Percentiles rank a stretch among this genome's conserved stretches.
These are phyloP conservation scores for Triglochin maritima DNA, from an alignment of 106 monocot genomes.

Conservation along the genomic window DNA sequence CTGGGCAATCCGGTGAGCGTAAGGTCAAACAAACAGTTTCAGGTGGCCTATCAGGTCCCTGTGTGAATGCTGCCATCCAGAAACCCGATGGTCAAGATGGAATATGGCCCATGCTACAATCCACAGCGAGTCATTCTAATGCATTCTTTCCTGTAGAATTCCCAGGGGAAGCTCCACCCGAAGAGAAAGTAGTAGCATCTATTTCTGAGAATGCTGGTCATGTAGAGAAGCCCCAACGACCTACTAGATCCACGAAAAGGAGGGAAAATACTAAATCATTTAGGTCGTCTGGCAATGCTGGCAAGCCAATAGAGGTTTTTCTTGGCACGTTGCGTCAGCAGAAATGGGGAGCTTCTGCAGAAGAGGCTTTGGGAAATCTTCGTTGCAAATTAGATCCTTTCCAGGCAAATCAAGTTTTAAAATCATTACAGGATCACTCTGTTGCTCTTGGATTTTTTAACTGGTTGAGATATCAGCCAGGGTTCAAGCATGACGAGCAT, in stretches of 20 bases:
- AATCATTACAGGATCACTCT: constrained; percentile 59
- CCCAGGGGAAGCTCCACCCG: constrained; percentile 7
- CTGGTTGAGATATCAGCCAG: constrained; percentile 77
- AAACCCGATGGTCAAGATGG: background rate
- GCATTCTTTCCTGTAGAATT: constrained; percentile 11
- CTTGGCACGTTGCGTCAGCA: constrained; percentile 48
- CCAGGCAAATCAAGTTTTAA: constrained; percentile 92
- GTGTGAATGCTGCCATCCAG: background rate
- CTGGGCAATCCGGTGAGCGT: background rate
- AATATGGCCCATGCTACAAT: background rate
- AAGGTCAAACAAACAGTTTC: background rate
- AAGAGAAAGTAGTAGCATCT: background rate
- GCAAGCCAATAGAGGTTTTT: constrained; percentile 38
- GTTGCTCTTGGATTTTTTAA: constrained; percentile 81
- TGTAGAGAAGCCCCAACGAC: constrained; percentile 24
- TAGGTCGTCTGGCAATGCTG: constrained; percentile 19
- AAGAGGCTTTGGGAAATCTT: constrained; percentile 44
- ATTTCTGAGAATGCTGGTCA: background rate
- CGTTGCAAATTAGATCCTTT: constrained; percentile 54
- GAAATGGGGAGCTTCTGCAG: constrained; percentile 56
- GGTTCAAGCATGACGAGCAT: constrained; percentile 79
- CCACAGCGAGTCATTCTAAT: background rate
- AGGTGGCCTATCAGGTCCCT: background rate
- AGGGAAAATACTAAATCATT: constrained; percentile 5
- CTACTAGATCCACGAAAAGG: constrained; percentile 18